Evolutionary conservation across 2,329 filamentous ascomycete genomes (phyloP), one percentile per base, ranked within the genome.

Genomic region (Aureobasidium sp.): DNA sequence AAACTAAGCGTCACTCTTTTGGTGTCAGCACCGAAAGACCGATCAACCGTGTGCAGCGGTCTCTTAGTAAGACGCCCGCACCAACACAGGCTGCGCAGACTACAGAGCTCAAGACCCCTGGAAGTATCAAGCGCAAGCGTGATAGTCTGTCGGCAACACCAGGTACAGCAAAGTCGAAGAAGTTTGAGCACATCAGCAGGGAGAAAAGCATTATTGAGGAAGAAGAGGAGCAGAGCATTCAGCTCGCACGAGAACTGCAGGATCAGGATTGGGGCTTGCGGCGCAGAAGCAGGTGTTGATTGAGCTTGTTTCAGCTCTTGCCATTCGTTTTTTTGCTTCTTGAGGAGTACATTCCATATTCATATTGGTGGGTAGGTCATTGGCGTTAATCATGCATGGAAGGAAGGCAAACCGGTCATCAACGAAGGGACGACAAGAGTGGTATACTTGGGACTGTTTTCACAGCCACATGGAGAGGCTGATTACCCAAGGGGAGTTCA

Each of bases 171-270:
- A 67, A 64, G 42, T 50, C 45, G 10, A 65, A 66, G 36, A 66
- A 65, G 21, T 65, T 67, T 41, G 69, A 67, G 42, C 21, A 27
- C 13, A 42, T 54, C 10, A 42, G 25, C 25, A 70, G 69, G 57
- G 69, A 69, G 25, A 65, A 60, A 25, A 58, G 62, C 25, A 59
- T 55, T 13, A 30, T 34, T 13, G 64, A 65, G 34, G 53, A 57
- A 10, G 61, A 65, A 41, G 68, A 70, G 50, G 71, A 72, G 41
- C 44, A 55, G 49, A 66, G 57, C 10, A 60, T 72, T n/a, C 69
- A 65, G 44, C 61, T 74, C 10, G 71, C 72, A 15, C 60, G 69
- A 50, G 66, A 73, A 54, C 63, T 74, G 37, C 53, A 63, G 13
- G 53, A 58, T 34, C 34, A 62, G 21, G 61, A 62, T 44, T 62